Evolutionary conservation across 2,329 filamentous ascomycete species (phyloP), one percentile per base, ranked within the genome.

Genomic region (Tolypocladium guangdongense): DNA sequence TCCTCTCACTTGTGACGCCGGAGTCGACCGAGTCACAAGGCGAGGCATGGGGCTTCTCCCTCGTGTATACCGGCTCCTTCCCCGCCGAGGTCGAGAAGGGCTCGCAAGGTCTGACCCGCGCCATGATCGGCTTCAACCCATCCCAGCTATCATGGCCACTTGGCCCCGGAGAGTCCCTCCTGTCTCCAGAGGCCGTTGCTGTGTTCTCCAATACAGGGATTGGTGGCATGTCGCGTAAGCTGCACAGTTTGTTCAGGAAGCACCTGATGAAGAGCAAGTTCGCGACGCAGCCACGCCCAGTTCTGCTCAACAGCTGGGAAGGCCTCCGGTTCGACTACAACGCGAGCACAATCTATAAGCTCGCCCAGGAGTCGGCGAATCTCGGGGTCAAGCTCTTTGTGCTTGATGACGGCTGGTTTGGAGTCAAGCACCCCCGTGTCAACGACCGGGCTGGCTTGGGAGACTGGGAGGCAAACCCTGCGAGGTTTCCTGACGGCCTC

Each of bases 391-490:
- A 78, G 57, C 73, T 86, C 0, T 82, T 86, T 46, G 83, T 86
- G 0, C 75, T 82, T 48, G 83, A 86, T 45, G 83, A 86, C 54
- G 83, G 83, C 4, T 86, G 82, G 83, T 86, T 86, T 49, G 83
- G 83, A 0, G 56, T 59, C 20, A 64, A 84, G 37, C 78, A 83
- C 55, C 81, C 83, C 1, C 80, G 83, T 0, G 61, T 77, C 24
- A 74, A 76, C 36, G 82, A 85, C 58, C 70, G 72, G 0, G 71
- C 77, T 1, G 82, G 82, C 1, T 71, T 86, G 0, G 83, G 83
- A 6, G 83, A 86, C 67, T 86, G 83, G 83, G 68, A 73, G 0
- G 75, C 74, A 1, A 84, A 86, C 54, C 75, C 75, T 0, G 68
- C 69, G 2, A 75, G 78, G 30, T 86, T 86, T 60, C 83, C 82